Evolutionary conservation across 345 rosid genomes (phyloP).

Genomic region (Litchi chinensis): DNA sequence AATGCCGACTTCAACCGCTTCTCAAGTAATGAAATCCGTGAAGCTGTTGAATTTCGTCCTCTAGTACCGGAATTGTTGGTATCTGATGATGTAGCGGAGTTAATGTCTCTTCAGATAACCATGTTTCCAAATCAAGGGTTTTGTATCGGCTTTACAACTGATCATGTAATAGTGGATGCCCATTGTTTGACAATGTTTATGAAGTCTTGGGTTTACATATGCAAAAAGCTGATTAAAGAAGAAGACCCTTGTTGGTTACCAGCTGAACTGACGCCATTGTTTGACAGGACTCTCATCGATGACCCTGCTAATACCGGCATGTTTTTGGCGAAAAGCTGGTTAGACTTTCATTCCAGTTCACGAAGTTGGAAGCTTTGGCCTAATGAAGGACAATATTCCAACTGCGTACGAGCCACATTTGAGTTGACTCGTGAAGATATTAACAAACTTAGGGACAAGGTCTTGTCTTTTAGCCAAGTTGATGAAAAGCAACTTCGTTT

Average conservation of each 20-base stretch:
- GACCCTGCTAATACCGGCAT: constrained; percentile 21
- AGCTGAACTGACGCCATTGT: constrained; percentile 23
- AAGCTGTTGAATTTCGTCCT: constrained; percentile 33
- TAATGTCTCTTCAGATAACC: constrained; percentile 15
- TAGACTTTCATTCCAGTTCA: neutral
- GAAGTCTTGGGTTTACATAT: constrained; percentile 23
- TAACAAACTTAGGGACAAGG: constrained; percentile 21
- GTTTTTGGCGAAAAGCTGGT: neutral
- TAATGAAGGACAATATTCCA: neutral
- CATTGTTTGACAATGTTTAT: neutral
- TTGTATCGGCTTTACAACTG: constrained; percentile 1
- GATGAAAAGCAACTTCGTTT: constrained; percentile 11
- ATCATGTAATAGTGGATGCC: constrained; percentile 19
- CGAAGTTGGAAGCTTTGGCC: constrained; percentile 11
- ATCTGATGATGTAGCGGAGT: constrained; percentile 21
- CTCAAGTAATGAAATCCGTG: constrained; percentile 20
- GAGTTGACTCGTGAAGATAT: constrained; percentile 28
- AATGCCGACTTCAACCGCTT: constrained; percentile 27
- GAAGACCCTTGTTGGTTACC: neutral
- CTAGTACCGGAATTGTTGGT: constrained; percentile 33
- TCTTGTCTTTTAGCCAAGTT: neutral
- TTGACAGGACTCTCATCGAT: constrained; percentile 29
- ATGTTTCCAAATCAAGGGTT: constrained; percentile 24
- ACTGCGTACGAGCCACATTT: constrained; percentile 21
- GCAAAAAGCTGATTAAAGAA: neutral